Conservation (phyloP, 192 early-diverging fungal species). For the Backusella circina region DNA sequence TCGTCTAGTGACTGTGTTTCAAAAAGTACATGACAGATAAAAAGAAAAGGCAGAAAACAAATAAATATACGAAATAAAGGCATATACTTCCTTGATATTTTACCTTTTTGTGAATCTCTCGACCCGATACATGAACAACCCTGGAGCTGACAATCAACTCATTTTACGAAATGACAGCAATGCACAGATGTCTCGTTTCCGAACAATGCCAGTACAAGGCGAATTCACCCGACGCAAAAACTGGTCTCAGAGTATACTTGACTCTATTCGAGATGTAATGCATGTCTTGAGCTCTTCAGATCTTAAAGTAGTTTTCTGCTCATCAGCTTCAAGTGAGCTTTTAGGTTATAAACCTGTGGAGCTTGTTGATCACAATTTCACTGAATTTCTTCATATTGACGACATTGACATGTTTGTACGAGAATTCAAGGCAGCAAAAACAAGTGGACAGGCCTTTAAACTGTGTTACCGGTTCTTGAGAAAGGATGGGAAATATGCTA, state of each 20-base stretch:
- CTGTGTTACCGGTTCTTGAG: conserved; percentile 21
- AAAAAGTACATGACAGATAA: neutral
- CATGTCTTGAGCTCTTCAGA: conserved; percentile 27
- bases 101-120: neutral
- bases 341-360: conserved; percentile 32
- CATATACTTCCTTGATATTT: neutral
- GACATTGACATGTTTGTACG: conserved; percentile 30
- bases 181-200: neutral
- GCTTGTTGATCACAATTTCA: conserved; percentile 19
- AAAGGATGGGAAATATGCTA: conserved; percentile 27
- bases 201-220: neutral
- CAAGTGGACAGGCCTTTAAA: conserved; percentile 13
- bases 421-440: conserved; percentile 14
- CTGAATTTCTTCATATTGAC: conserved; percentile 34
- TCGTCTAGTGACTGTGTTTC: neutral
- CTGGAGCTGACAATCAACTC: neutral
- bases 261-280: conserved; percentile 26
- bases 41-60: too few relatives aligned
- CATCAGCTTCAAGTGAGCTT: conserved; percentile 25
- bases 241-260: conserved; percentile 29
- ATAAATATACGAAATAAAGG: neutral
- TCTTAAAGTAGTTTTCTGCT: conserved; percentile 28
- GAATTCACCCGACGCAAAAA: conserved; percentile 38
- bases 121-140: neutral
- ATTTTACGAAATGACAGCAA: neutral